A percentile compares a stretch with the other conserved stretches of the same genome.
Evolutionary conservation across 148 eudicot species (phyloP).

Genomic region (Spergularia bocconei): DNA sequence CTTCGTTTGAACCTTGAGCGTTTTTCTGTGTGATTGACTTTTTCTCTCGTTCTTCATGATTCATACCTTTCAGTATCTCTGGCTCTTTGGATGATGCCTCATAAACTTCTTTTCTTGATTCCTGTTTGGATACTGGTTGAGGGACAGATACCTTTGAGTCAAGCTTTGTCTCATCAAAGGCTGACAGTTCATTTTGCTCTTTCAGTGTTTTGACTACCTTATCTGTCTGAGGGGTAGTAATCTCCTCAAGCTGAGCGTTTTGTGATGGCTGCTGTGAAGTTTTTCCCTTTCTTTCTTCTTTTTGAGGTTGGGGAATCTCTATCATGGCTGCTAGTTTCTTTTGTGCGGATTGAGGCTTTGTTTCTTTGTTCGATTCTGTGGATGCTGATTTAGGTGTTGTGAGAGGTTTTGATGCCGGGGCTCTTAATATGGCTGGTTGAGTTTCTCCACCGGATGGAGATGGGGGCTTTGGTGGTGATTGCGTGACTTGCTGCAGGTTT

Average conservation of each 20-base stretch:
- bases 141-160: constrained; percentile 3
- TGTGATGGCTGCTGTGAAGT: constrained; percentile 19
- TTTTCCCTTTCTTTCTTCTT: constrained; percentile 16
- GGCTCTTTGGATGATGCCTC: constrained; percentile 26
- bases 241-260: constrained; percentile 14
- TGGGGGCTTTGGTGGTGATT: constrained; percentile 20
- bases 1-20: constrained; percentile 2
- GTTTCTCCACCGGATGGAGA: constrained; percentile 22
- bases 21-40: constrained; percentile 2
- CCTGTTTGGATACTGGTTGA: constrained; percentile 14
- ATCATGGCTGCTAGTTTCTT: constrained; percentile 16
- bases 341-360: constrained; percentile 22
- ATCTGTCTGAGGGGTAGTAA: constrained; percentile 1
- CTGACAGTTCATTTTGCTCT: constrained; percentile 5
- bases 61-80: constrained; percentile 5
- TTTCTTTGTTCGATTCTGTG: constrained; percentile 18
- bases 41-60: constrained; percentile 19
- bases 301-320: constrained; percentile 23
- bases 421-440: constrained; percentile 15
- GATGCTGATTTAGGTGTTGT: constrained; percentile 16
- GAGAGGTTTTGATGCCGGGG: constrained; percentile 12
- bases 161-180: constrained; percentile 19
- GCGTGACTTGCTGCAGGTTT: constrained; percentile 1
- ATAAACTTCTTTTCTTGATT: constrained; percentile 10
- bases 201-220: constrained; percentile 9